Percentiles rank a stretch among this genome's conserved stretches.
Conservation (phyloP, 106 monocot genomes). For the Acorus calamus region DNA sequence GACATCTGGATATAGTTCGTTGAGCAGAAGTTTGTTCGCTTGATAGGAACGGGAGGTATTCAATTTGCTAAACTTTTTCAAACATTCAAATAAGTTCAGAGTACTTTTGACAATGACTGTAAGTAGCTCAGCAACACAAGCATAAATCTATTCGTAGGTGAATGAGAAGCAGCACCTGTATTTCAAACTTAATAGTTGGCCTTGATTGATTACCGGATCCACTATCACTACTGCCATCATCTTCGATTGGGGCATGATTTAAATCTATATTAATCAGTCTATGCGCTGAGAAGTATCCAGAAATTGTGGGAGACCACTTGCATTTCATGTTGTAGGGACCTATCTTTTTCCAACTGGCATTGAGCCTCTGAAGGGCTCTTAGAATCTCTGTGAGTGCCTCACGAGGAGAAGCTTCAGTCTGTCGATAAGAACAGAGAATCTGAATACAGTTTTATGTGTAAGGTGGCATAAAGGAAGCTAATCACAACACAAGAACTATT, state of each 20-base stretch:
- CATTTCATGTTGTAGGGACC: constrained; percentile 1
- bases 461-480: not conserved
- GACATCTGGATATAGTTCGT: too few relatives aligned
- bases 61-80: too few relatives aligned
- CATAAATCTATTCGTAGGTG: too few relatives aligned
- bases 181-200: not conserved
- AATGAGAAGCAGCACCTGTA: not conserved
- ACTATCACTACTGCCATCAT: not conserved
- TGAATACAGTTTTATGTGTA: not conserved
- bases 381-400: not conserved
- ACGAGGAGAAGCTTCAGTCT: not conserved
- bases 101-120: too few relatives aligned
- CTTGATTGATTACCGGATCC: not conserved
- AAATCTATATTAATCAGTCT: not conserved
- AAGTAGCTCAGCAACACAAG: too few relatives aligned
- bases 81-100: too few relatives aligned
- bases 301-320: not conserved
- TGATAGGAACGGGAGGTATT: too few relatives aligned
- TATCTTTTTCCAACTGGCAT: not conserved
- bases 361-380: not conserved
- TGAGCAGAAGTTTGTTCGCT: too few relatives aligned
- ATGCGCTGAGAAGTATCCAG: not conserved
- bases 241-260: not conserved
- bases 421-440: not conserved
- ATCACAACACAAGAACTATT: too few relatives aligned